These are phyloP conservation scores for Vitellaria paradoxa DNA, from an alignment of 179 eudicot species.

Conservation along the genomic window DNA sequence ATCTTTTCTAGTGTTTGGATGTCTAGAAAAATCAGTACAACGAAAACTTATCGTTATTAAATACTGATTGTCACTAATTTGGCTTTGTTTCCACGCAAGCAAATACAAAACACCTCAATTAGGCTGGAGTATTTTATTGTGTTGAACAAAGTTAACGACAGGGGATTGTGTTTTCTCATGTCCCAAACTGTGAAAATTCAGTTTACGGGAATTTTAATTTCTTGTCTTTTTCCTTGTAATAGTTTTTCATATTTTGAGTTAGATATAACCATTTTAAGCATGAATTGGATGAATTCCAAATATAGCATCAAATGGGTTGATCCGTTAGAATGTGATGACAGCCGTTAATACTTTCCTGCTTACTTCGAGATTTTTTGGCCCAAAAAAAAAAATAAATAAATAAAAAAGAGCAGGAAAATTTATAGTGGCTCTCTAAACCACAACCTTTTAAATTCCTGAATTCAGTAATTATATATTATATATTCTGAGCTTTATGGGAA, in stretches of 20 bases:
- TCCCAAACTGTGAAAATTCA: not conserved
- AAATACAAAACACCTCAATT: not conserved
- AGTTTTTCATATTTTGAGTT: not conserved
- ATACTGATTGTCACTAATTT: not conserved
- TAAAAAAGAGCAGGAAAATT: not conserved
- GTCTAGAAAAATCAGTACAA: not conserved
- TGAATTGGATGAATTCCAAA: not conserved
- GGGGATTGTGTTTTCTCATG: not conserved
- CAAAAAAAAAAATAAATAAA: no score
- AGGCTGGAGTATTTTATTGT: not conserved
- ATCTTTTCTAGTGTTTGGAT: not conserved
- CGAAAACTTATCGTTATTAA: not conserved
- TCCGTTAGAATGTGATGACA: not conserved
- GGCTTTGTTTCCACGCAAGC: not conserved
- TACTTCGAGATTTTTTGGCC: not conserved
- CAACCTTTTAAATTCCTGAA: no score
- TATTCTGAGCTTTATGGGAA: no score
- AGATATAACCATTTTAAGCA: not conserved
- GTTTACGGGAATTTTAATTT: not conserved
- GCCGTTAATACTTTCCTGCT: not conserved
- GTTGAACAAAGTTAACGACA: not conserved
- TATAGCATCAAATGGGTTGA: not conserved
- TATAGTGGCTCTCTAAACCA: not conserved
- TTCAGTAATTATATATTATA: no score
- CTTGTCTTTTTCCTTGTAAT: not conserved